A percentile compares a stretch with the other conserved stretches of the same genome.
These are phyloP conservation scores for Saitozyma podzolica DNA, from an alignment of 768 basidiomycete species.

Conservation along the genomic window DNA sequence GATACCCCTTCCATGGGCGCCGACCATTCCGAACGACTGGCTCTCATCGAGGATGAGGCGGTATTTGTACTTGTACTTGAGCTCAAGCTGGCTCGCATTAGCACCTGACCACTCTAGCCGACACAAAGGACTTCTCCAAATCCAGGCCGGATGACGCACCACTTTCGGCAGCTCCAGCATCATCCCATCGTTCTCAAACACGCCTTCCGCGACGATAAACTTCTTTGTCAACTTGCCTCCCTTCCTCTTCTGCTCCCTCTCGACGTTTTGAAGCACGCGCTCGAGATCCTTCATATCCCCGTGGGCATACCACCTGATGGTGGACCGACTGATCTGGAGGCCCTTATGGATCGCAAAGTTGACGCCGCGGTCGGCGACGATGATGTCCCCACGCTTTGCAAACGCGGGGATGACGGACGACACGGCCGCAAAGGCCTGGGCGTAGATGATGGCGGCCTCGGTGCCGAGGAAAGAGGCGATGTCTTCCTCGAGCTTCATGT, in stretches of 20 bases:
- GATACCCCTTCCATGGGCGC: slow-evolving; percentile 87
- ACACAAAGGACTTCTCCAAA: neutral
- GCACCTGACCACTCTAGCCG: neutral
- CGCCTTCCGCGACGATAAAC: slow-evolving; percentile 95
- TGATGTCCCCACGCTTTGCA: slow-evolving; percentile 94
- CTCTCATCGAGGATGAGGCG: slow-evolving; percentile 91
- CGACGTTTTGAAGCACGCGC: slow-evolving; percentile 75
- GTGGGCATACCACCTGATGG: slow-evolving; percentile 93
- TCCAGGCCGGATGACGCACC: slow-evolving; percentile 57
- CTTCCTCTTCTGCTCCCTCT: slow-evolving; percentile 85
- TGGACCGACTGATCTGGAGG: slow-evolving; percentile 86
- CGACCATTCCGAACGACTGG: slow-evolving; percentile 89
- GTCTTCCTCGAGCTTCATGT: slow-evolving; percentile 81
- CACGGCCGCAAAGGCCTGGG: slow-evolving; percentile 88
- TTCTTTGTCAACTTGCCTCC: slow-evolving; percentile 76
- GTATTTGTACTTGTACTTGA: slow-evolving; percentile 95
- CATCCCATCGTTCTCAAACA: slow-evolving; percentile 90
- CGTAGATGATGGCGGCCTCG: slow-evolving; percentile 86
- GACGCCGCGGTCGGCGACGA: slow-evolving; percentile 96
- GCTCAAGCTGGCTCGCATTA: slow-evolving; percentile 66
- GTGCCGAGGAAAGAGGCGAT: slow-evolving; percentile 88
- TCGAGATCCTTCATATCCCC: slow-evolving; percentile 90
- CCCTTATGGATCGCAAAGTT: slow-evolving; percentile 96
- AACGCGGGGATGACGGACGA: slow-evolving; percentile 95
- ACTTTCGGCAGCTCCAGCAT: slow-evolving; percentile 91